These are phyloP conservation scores for Aspergillus thermomutatus DNA, from an alignment of 2,329 filamentous ascomycete species.

Conservation along the genomic window DNA sequence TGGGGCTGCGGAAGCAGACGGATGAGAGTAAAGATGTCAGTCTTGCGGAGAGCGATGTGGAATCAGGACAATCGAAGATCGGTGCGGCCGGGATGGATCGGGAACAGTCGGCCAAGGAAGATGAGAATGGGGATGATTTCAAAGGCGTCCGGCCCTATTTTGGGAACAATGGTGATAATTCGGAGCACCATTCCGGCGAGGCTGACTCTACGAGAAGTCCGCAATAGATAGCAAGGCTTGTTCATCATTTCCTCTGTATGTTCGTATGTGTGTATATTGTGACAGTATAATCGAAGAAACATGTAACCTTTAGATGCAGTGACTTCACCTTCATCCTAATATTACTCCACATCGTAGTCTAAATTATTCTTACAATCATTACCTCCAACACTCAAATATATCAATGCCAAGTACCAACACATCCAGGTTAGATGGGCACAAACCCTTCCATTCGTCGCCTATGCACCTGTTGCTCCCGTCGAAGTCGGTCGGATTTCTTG, in stretches of 20 bases:
- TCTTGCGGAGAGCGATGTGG: constrained; percentile 65
- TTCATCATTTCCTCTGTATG: neutral
- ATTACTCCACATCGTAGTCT: neutral
- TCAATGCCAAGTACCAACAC: neutral
- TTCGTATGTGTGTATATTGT: neutral
- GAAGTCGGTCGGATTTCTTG: constrained; percentile 62
- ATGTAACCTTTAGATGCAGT: neutral
- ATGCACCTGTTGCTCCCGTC: constrained; percentile 25
- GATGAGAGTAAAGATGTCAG: constrained; percentile 66
- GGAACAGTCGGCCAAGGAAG: constrained; percentile 17
- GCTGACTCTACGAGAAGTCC: neutral
- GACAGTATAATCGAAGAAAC: neutral
- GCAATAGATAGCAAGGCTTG: neutral
- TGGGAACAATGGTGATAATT: constrained; percentile 3
- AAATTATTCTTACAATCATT: neutral
- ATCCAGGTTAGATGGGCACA: constrained; percentile 23
- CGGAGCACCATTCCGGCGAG: neutral
- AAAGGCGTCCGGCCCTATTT: constrained; percentile 40
- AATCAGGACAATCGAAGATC: constrained; percentile 11
- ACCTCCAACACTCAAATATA: neutral
- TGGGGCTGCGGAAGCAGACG: constrained; percentile 66
- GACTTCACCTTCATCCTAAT: neutral
- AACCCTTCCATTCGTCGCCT: constrained; percentile 29
- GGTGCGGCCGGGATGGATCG: constrained; percentile 6
- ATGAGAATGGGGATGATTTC: constrained; percentile 32